These are phyloP conservation scores for Lachancea cidri DNA, from an alignment of 805 yeast genomes.

Conservation along the genomic window DNA sequence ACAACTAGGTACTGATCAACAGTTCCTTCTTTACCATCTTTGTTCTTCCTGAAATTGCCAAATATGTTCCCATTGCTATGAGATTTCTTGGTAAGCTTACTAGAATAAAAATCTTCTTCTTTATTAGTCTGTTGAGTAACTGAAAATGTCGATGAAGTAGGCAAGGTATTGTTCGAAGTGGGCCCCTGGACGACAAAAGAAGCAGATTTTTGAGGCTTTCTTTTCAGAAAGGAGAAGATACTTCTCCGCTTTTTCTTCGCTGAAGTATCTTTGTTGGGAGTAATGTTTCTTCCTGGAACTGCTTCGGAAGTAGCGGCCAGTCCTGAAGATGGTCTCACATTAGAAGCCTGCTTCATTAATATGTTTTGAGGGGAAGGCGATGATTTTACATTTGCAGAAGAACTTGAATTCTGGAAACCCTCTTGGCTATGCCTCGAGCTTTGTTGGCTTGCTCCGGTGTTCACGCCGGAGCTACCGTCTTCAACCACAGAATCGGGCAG, in stretches of 20 bases:
- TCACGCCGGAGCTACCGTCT: not conserved
- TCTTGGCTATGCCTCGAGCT: not conserved
- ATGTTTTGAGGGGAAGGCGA: not conserved
- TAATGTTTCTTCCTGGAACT: not conserved
- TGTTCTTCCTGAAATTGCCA: constrained; percentile 21
- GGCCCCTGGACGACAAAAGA: constrained; percentile 2
- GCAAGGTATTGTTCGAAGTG: constrained; percentile 7
- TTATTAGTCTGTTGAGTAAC: constrained; percentile 8
- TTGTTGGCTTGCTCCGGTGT: not conserved
- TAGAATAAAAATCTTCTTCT: constrained; percentile 13
- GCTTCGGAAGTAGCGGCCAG: constrained; percentile 1
- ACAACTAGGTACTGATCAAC: constrained; percentile 1
- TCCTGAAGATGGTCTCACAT: constrained; percentile 5
- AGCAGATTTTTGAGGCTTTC: constrained; percentile 12
- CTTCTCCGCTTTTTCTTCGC: constrained; percentile 19
- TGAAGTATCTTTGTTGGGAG: not conserved
- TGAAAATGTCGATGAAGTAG: constrained; percentile 17
- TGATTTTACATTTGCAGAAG: not conserved
- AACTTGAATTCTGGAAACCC: not conserved
- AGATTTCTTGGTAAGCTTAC: constrained; percentile 23
- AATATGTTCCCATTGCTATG: constrained; percentile 29
- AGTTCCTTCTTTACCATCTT: constrained; percentile 5
- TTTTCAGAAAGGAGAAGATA: constrained; percentile 29
- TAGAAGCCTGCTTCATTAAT: constrained; percentile 9
- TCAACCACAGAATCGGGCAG: not conserved